Conservation (phyloP, 805 yeast species). For the Lachancea lanzarotensis region DNA sequence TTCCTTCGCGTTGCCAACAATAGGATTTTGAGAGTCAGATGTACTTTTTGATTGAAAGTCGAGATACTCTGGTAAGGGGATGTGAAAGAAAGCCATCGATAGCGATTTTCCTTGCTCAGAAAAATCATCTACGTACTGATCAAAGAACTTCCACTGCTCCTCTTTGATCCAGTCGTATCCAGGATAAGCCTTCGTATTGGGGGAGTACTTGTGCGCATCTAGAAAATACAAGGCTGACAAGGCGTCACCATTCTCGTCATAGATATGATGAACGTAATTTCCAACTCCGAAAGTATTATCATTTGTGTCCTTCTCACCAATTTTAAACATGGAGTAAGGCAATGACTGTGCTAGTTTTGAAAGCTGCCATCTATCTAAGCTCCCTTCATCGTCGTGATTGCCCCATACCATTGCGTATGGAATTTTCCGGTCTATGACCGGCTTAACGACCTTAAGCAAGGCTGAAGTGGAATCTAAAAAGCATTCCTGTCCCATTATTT, state of each 20-base stretch:
- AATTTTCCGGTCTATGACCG: constrained; percentile 57
- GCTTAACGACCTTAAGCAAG: constrained; percentile 65
- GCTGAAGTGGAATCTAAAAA: constrained; percentile 81
- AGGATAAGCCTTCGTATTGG: constrained; percentile 54
- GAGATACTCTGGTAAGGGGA: constrained; percentile 82
- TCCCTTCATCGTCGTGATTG: constrained; percentile 91
- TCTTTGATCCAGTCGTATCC: constrained; percentile 86
- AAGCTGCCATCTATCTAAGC: constrained; percentile 50
- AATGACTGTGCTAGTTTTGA: constrained; percentile 50
- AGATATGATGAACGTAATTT: constrained; percentile 57
- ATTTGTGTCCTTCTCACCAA: constrained; percentile 51
- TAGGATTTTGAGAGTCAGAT: constrained; percentile 25
- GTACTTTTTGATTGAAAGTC: constrained; percentile 34
- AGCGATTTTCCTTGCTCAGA: constrained; percentile 35
- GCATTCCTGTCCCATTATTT: constrained; percentile 65
- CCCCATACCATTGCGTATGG: constrained; percentile 88
- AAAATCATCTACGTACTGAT: constrained; percentile 29
- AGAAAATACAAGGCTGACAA: constrained; percentile 63
- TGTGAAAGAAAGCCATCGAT: constrained; percentile 90
- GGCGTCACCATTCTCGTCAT: constrained; percentile 37
- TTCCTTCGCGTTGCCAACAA: constrained; percentile 65
- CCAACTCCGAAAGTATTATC: constrained; percentile 67
- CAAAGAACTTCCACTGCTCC: constrained; percentile 56
- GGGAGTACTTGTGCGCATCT: constrained; percentile 77
- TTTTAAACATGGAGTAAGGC: constrained; percentile 59